Evolutionary conservation across 345 rosid genomes (phyloP).

Genomic region (Laguncularia racemosa): DNA sequence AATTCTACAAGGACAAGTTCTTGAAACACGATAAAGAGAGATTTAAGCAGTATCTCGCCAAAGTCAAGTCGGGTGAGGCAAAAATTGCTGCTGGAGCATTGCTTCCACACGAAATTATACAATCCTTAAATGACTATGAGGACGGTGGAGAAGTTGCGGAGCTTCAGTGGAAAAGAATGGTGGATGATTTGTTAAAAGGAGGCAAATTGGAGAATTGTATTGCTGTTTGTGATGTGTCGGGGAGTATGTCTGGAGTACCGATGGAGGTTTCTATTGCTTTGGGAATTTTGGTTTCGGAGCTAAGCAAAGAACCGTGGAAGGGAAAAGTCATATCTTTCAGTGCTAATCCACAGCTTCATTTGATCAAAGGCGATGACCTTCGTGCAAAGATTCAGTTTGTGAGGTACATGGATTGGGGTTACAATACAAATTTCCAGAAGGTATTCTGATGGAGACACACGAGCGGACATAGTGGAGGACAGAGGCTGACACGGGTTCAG

Average conservation of each 20-base stretch:
- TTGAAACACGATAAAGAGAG: constrained; percentile 34
- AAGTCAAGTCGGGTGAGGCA: constrained; percentile 36
- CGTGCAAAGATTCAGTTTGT: constrained; percentile 28
- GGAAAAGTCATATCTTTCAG: constrained; percentile 56
- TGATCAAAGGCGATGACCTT: constrained; percentile 25
- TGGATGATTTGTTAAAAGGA: constrained; percentile 36
- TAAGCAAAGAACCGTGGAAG: constrained; percentile 54
- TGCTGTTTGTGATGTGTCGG: constrained; percentile 55
- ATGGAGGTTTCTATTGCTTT: constrained; percentile 56
- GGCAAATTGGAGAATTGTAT: constrained; percentile 45
- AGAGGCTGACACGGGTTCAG: no score
- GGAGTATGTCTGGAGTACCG: constrained; percentile 37
- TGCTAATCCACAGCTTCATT: constrained; percentile 26
- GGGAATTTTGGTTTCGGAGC: constrained; percentile 40
- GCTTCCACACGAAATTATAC: constrained; percentile 58
- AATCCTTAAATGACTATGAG: constrained; percentile 13
- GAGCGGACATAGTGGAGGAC: no score
- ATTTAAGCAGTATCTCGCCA: constrained; percentile 30
- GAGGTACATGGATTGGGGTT: constrained; percentile 21
- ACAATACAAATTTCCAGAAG: constrained; percentile 32
- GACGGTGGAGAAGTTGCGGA: constrained; percentile 49
- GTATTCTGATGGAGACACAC: no score
- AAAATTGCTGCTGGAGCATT: constrained; percentile 53
- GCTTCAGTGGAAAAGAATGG: constrained; percentile 57
- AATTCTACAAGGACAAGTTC: constrained; percentile 44